These are phyloP conservation scores for Lodderomyces elongisporus DNA, from an alignment of 1,139 yeast species.

Conservation along the genomic window DNA sequence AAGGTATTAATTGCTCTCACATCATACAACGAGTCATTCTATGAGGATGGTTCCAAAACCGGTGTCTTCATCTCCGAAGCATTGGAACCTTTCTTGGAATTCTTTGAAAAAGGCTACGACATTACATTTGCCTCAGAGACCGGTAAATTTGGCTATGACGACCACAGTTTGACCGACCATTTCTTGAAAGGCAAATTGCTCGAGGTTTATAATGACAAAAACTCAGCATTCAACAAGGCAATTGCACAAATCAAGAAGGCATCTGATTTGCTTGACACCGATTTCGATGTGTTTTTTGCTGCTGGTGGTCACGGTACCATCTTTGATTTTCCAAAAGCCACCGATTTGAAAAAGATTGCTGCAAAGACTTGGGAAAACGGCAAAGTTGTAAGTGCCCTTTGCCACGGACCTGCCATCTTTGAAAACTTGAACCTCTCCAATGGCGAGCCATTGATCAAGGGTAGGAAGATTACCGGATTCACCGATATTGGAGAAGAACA, in stretches of 20 bases:
- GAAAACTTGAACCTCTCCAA: constrained; percentile 39
- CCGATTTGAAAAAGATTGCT: constrained; percentile 41
- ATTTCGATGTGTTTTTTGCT: constrained; percentile 51
- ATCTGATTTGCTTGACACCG: constrained; percentile 40
- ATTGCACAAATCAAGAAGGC: constrained; percentile 36
- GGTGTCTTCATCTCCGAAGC: constrained; percentile 57
- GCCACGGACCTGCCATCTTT: constrained; percentile 62
- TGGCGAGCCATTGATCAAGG: constrained; percentile 44
- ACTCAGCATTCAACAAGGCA: constrained; percentile 33
- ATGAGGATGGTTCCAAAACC: constrained; percentile 50
- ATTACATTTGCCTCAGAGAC: constrained; percentile 55
- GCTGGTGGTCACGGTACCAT: constrained; percentile 65
- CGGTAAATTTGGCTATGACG: constrained; percentile 52
- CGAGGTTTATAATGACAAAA: constrained; percentile 29
- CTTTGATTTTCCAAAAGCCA: constrained; percentile 53
- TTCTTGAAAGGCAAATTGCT: constrained; percentile 44
- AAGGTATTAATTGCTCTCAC: constrained; percentile 51
- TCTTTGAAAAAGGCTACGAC: constrained; percentile 43
- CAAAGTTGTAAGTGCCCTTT: constrained; percentile 58
- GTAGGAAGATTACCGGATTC: constrained; percentile 57
- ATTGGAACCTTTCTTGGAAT: constrained; percentile 49
- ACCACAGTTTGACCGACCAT: constrained; percentile 39
- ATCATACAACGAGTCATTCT: constrained; percentile 45
- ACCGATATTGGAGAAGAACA: constrained; percentile 49
- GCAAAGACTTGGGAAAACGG: constrained; percentile 42